Evolutionary conservation across 2,329 filamentous ascomycete species (phyloP).

Genomic region (Aureobasidium sp.): DNA sequence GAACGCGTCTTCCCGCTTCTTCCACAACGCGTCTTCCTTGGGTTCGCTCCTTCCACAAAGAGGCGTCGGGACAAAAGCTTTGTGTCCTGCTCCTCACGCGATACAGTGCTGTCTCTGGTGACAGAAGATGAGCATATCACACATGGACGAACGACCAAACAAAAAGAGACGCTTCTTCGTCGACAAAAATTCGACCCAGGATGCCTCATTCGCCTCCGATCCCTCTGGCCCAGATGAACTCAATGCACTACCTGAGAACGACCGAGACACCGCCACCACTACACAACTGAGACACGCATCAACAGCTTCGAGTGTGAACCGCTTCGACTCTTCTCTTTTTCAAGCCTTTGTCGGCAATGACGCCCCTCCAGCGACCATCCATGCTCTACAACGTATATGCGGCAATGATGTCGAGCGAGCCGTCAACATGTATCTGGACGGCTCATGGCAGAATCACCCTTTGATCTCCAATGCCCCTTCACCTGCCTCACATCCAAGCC

Average conservation of each 20-base stretch:
- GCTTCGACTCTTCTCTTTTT: constrained; percentile 51
- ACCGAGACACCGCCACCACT: neutral
- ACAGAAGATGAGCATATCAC: constrained; percentile 25
- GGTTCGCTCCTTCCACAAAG: neutral
- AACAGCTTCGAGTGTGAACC: constrained; percentile 22
- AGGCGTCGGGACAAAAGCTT: neutral
- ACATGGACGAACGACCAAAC: constrained; percentile 46
- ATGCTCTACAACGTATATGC: constrained; percentile 43
- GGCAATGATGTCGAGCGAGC: constrained; percentile 52
- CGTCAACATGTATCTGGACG: constrained; percentile 59
- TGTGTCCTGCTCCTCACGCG: neutral
- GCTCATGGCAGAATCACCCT: constrained; percentile 47
- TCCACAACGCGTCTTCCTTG: constrained; percentile 19
- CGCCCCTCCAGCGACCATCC: constrained; percentile 39
- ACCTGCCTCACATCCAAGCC: neutral
- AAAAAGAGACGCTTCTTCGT: constrained; percentile 60
- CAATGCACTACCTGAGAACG: constrained; percentile 26
- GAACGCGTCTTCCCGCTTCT: neutral
- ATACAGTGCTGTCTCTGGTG: neutral
- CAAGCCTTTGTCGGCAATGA: constrained; percentile 51
- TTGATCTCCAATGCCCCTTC: neutral
- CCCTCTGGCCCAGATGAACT: constrained; percentile 29
- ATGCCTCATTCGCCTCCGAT: constrained; percentile 25
- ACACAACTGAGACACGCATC: constrained; percentile 3
- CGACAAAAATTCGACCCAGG: constrained; percentile 37